Base-by-base conservation (phyloP, 768 basidiomycete species). In the Rhodotorula kratochvilovae region DNA sequence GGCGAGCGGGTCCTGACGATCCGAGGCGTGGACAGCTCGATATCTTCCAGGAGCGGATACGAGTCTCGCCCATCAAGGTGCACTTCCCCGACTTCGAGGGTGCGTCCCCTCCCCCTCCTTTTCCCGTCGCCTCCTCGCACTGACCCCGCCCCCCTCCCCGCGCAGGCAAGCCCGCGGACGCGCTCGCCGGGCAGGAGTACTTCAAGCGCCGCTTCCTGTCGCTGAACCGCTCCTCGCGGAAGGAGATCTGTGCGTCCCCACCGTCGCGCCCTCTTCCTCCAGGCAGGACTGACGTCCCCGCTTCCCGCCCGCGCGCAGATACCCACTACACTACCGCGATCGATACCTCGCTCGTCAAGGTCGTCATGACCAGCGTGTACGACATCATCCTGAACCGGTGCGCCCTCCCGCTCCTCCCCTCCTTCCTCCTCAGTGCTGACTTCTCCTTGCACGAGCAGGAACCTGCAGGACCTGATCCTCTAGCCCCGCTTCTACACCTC, bases 161-260 rank as follows among this genome's bases (percentile, higher is more conserved):
- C 36, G 25, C 42, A 42, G 81, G 79, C 7, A 89, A 90, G 45
- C 91, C 91, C n/a, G 84, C 87, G 73, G 90, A 90, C 82, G 89
- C 93, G 80, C 91, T 94, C 77, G 85, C 87, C 27, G 94, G 92
- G 4, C 92, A 91, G 80, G 88, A 90, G 77, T 89, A 87, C 78
- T 83, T 89, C 72, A 81, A 88, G 25, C 84, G 86, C 66, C 87
- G 90, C 60, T 97, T 98, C 81, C 89, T 92, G 5, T 86, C 86
- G n/a, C 85, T 96, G 68, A 97, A 97, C 79, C 92, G 95, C 81
- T 90, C 87, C 68, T 88, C 90, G 29, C 73, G 77, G 31, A 78
- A 78, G 50, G 70, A 77, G 53, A 63, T 77, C 48, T 78, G 76
- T 68, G 21, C 55, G 67, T 63, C 25, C 7, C 27, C 17, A n/a